A percentile compares a stretch with the other conserved stretches of the same genome.
These are phyloP conservation scores for Epichloe gansuensis DNA, from an alignment of 2,329 filamentous ascomycete genomes.

Conservation along the genomic window DNA sequence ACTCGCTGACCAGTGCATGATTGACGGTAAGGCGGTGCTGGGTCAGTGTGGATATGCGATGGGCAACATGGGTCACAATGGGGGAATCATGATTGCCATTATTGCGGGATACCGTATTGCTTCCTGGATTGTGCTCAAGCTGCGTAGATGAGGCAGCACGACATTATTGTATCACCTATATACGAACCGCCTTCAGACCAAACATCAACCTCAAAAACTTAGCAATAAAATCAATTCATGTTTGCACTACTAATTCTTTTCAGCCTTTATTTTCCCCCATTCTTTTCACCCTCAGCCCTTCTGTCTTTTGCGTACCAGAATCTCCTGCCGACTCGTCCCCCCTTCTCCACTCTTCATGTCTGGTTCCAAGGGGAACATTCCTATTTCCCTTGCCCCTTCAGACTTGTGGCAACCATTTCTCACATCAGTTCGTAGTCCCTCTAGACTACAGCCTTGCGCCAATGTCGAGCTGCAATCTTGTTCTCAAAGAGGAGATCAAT, in stretches of 20 bases:
- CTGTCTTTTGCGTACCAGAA: too few relatives aligned
- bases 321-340: too few relatives aligned
- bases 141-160: conserved; percentile 8
- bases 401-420: background rate
- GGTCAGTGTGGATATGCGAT: conserved; percentile 55
- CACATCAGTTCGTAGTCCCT: background rate
- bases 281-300: too few relatives aligned
- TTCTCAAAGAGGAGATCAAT: conserved; percentile 13
- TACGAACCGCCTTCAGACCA: too few relatives aligned
- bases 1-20: conserved; percentile 42
- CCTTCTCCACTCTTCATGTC: background rate
- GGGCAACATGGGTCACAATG: conserved; percentile 59
- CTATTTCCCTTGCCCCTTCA: background rate
- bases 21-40: conserved; percentile 59
- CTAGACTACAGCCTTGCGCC: conserved; percentile 4
- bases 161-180: too few relatives aligned
- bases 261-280: too few relatives aligned
- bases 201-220: too few relatives aligned
- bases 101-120: conserved; percentile 44
- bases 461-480: conserved; percentile 12
- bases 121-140: conserved; percentile 47
- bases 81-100: conserved; percentile 68
- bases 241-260: too few relatives aligned
- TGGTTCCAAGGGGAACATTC: background rate
- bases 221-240: too few relatives aligned